Base-by-base conservation (phyloP, 2,329 filamentous ascomycete species). In the Daldinia sp. region DNA sequence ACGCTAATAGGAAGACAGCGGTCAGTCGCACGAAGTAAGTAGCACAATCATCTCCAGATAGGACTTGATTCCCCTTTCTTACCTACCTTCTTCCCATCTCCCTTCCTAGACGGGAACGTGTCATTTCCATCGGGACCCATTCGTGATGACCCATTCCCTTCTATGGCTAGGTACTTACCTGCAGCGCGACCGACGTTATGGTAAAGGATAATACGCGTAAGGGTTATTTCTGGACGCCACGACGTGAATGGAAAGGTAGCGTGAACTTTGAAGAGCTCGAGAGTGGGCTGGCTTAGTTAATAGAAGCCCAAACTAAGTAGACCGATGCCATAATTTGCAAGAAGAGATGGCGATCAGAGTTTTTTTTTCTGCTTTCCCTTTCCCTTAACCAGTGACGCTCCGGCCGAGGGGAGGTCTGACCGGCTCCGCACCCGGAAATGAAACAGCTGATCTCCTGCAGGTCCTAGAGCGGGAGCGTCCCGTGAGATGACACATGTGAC, bases 391-490 rank as follows among this genome's bases (percentile, higher is more conserved):
- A 57, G 62, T 46, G 12, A 65, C 56, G 35, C 15, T 44, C 42
- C 56, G 57, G 41, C 50, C 23, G 35, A 18, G 42, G 46, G 26
- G 15, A 26, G 20, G n/a, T 33, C 53, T 56, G 50, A 65, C 63
- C 58, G 63, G 63, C 58, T 60, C 63, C 63, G 60, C 63, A 69
- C 55, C 51, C 56, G 53, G 60, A 50, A 67, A 63, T 69, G 63
- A 69, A 67, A 69, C 67, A 64, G 63, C 42, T 46, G 67, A 67
- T 69, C 60, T 54, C 44, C 39, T 69, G 67, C 60, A 64, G 51
- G 57, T 68, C 56, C 37, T 59, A 12, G 37, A 55, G 60, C 67
- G 67, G 67, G 67, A 69, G 57, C 63, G 56, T 67, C 64, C 64
- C 64, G 67, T 57, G 2, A 57, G 46, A 65, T 48, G 58, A 59